These are phyloP conservation scores for Casuarina glauca DNA, from an alignment of 306 rosid species.

Conservation along the genomic window DNA sequence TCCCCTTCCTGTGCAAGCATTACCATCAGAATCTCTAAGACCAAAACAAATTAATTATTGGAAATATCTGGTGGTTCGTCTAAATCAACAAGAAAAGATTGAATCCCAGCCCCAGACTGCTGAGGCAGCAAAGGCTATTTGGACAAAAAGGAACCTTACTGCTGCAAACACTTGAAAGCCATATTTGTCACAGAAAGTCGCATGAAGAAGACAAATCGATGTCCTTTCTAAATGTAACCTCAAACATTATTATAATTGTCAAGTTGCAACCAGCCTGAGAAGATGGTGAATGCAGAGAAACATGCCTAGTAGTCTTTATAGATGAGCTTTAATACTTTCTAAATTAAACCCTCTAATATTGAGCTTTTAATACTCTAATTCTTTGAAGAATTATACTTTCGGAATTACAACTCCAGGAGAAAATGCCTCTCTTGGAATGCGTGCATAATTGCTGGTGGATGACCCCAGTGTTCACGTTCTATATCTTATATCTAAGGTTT, in stretches of 20 bases:
- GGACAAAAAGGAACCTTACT: neutral
- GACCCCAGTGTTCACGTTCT: neutral
- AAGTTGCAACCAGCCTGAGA: neutral
- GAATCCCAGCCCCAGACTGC: neutral
- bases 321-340: neutral
- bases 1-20: conserved; percentile 66
- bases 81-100: neutral
- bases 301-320: neutral
- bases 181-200: too few relatives aligned
- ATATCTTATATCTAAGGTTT: neutral
- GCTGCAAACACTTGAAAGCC: neutral
- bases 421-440: neutral
- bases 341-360: neutral
- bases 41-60: neutral
- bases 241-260: neutral
- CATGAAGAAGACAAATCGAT: neutral
- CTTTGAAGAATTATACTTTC: neutral
- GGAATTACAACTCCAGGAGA: neutral
- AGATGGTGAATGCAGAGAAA: neutral
- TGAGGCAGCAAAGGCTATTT: neutral
- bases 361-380: neutral
- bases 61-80: neutral
- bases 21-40: conserved; percentile 14
- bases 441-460: neutral
- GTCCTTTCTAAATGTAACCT: neutral